phyloP scores from a whole-genome alignment of 2,329 filamentous ascomycete genomes.

The Zasmidium cellare region DNA sequence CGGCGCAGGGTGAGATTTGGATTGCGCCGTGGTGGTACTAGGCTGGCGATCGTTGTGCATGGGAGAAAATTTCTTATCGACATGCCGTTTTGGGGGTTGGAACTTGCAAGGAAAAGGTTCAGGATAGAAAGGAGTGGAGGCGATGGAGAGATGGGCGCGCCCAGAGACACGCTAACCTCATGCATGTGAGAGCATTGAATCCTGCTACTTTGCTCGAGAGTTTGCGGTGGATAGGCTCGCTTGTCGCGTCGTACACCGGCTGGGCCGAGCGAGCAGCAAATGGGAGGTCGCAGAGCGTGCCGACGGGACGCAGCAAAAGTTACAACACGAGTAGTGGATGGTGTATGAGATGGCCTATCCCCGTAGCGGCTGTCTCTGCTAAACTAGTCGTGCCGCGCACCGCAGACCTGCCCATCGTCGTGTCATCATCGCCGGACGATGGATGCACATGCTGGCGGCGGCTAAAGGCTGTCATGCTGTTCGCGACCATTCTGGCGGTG shows the following conservation, averaged over 20 bases:
- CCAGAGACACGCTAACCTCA: slow-evolving; percentile 8
- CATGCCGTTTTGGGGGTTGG: slow-evolving; percentile 8
- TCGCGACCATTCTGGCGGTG: neutral
- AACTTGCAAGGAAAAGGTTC: slow-evolving; percentile 11
- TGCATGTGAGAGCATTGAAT: slow-evolving; percentile 2
- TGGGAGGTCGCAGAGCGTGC: neutral
- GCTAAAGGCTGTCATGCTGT: slow-evolving; percentile 2
- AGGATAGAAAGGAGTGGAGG: slow-evolving; percentile 19
- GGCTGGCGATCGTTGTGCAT: slow-evolving; percentile 12
- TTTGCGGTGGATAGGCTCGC: neutral
- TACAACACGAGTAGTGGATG: neutral
- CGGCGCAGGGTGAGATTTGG: slow-evolving; percentile 14
- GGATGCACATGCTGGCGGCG: slow-evolving; percentile 12
- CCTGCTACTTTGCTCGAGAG: neutral
- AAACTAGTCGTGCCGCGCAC: neutral
- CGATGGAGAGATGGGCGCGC: slow-evolving; percentile 9
- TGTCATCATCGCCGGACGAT: slow-evolving; percentile 12
- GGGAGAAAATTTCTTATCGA: slow-evolving; percentile 18
- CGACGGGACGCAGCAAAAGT: neutral
- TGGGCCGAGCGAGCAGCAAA: neutral
- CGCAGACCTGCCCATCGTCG: neutral
- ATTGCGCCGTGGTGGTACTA: slow-evolving; percentile 19
- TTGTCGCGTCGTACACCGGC: neutral
- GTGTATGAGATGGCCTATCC: neutral
- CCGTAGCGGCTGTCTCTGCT: neutral